These are phyloP conservation scores for Tricholoma sp. DNA, from an alignment of 768 basidiomycete species.

Conservation along the genomic window DNA sequence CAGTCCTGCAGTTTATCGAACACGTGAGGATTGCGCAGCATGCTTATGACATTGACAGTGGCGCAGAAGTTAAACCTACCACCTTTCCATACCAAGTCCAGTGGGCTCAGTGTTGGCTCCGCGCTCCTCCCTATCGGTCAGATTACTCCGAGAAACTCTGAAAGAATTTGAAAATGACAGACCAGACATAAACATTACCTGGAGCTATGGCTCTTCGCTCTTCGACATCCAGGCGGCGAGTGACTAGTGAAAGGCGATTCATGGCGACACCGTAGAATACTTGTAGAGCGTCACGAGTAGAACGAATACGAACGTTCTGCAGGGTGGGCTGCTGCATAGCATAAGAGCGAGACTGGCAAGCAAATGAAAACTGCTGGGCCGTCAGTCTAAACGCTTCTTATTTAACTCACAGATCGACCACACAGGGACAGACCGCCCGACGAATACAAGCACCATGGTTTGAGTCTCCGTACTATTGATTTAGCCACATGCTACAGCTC, in stretches of 20 bases:
- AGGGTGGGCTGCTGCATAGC: constrained; percentile 74
- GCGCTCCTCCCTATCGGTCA: constrained; percentile 60
- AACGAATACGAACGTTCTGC: constrained; percentile 70
- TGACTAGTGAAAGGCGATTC: constrained; percentile 67
- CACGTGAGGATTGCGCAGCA: constrained; percentile 1
- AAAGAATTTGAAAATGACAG: constrained; percentile 10
- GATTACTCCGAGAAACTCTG: background rate
- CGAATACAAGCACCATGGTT: constrained; percentile 42
- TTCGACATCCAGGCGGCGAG: constrained; percentile 77
- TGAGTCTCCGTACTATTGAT: constrained; percentile 53
- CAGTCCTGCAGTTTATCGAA: constrained; percentile 30
- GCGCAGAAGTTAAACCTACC: constrained; percentile 33
- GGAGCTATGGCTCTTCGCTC: constrained; percentile 69
- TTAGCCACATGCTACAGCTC: constrained; percentile 39
- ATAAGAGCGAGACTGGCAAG: constrained; percentile 13
- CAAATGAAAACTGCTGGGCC: constrained; percentile 1
- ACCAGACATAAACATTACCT: constrained; percentile 81
- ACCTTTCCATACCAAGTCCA: constrained; percentile 83
- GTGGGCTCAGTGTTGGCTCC: constrained; percentile 78
- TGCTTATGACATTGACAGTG: background rate
- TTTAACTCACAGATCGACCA: constrained; percentile 7
- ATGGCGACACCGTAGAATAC: constrained; percentile 76
- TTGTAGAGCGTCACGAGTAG: constrained; percentile 74
- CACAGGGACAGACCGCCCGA: constrained; percentile 31
- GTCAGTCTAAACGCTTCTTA: constrained; percentile 18